phyloP scores from a whole-genome alignment of 2,329 filamentous ascomycete species.

The Paecilomyces formosus region DNA sequence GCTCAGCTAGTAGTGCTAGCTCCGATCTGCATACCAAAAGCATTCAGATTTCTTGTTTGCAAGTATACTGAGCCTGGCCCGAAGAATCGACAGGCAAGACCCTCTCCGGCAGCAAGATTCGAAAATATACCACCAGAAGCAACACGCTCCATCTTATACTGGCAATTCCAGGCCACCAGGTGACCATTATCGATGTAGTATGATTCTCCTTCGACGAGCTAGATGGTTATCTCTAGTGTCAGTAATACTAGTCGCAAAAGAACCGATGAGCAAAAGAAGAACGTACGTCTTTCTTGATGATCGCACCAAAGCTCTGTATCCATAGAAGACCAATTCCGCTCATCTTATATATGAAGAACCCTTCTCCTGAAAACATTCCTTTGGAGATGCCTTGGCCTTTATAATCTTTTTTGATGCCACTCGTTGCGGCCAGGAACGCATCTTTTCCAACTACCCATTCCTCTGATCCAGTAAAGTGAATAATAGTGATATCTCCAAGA shows the following conservation, averaged over 20 bases:
- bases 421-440: slow-evolving; percentile 75
- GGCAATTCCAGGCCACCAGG: slow-evolving; percentile 92
- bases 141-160: slow-evolving; percentile 84
- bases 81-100: slow-evolving; percentile 88
- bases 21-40: slow-evolving; percentile 49
- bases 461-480: slow-evolving; percentile 60
- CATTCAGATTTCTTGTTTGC: slow-evolving; percentile 78
- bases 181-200: slow-evolving; percentile 94
- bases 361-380: slow-evolving; percentile 89
- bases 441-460: slow-evolving; percentile 81
- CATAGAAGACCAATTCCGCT: slow-evolving; percentile 74
- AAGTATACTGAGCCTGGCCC: slow-evolving; percentile 85
- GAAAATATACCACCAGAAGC: slow-evolving; percentile 90
- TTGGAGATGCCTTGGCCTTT: slow-evolving; percentile 82
- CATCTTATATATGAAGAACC: slow-evolving; percentile 83
- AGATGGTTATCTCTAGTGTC: not conserved
- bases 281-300: slow-evolving; percentile 84
- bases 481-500: slow-evolving; percentile 77
- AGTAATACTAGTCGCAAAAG: not conserved
- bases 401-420: slow-evolving; percentile 80
- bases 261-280: not conserved
- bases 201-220: slow-evolving; percentile 59
- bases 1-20: slow-evolving; percentile 26
- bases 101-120: slow-evolving; percentile 73
- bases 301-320: slow-evolving; percentile 89